Base-by-base conservation (phyloP, 257 asterid genomes). In the Craterostigma plantagineum region DNA sequence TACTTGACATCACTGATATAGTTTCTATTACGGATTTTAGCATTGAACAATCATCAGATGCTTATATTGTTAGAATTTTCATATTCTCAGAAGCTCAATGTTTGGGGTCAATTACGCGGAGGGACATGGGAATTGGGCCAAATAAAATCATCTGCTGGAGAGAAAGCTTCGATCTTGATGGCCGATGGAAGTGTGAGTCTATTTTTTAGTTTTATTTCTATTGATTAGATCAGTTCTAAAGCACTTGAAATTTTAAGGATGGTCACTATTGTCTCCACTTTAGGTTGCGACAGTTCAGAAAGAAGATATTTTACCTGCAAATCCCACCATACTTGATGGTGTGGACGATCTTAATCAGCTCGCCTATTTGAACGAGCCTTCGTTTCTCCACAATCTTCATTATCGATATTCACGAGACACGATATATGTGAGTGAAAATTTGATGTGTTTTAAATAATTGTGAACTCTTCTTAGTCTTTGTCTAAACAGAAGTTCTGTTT, bases 341-440 rank as follows among this genome's bases (percentile, higher is more conserved):
- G 95, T 83, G 35, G 92, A 83, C 60, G 87, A 90, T 72, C 94
- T 90, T 63, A 61, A 66, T 56, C 86, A 83, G 33, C 95, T 90
- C 49, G 70, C 86, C 66, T 77, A 75, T 75, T 60, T 83, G 65
- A 90, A 90, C 7, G 94, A 79, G 70, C 94, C 95, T 53, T 90
- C 99, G 43, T 76, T 90, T 65, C 77, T 90, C 59, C 79, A 90
- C 72, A 90, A 77, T 61, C 69, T 90, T 62, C 77, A 73, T 17
- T 49, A 42, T 52, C 72, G 95, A 69, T 83, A 70, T 63, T 63
- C 69, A 11, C 79, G 45, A 46, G 87, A 75, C 64, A 66, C 44
- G 34, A 63, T 79, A 75, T 90, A 90, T 62, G 99, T 90, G 59
- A 51, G 92, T 50, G 35, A 49, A 33, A 15, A 46, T 39, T 48